Base-by-base conservation (phyloP, 1,139 yeast species). In the Blastobotrys niveus region DNA sequence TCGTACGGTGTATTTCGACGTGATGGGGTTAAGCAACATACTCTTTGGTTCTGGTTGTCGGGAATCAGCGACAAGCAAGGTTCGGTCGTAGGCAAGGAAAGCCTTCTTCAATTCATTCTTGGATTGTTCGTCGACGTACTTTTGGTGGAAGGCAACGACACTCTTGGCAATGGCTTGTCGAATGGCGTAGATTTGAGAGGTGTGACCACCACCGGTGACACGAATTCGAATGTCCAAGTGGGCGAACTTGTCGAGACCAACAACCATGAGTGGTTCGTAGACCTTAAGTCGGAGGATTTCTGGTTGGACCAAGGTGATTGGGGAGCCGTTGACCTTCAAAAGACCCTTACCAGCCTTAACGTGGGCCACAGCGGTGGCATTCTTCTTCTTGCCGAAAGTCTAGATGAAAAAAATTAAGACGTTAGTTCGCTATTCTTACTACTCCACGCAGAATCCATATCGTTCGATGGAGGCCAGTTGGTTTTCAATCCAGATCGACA, bases 21-120 rank as follows among this genome's bases (percentile, higher is more conserved):
- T 25, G n/a, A 25, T 25, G n/a, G n/a, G 10, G n/a, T 25, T 29
- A 29, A 29, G n/a, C n/a, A 8, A 30, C 34, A 21, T 15, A 34
- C 82, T 91, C 96, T 91, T 91, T 83, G 99, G 99, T 81, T 91
- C 99, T 83, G 89, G 83, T 83, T 95, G 91, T 85, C 98, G 88
- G 68, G 97, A 80, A 76, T 91, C 99, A 66, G 99, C 98, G 74
- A 91, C 93, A 76, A 91, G 85, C 74, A 91, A 83, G 73, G 98
- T 88, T 80, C 96, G 89, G 91, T 91, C 98, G 83, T 89, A 93
- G 68, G 95, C 73, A 61, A 93, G 80, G 76, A 88, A 87, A 67
- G 94, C 82, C 81, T 88, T 89, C 95, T 93, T 91, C 74, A 91
- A 83, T 79, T 91, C 98, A 79, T 89, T 89, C 86, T 91, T 93